Conservation (phyloP, 139 green algal species). For the Limnomonas spitsbergensis region DNA sequence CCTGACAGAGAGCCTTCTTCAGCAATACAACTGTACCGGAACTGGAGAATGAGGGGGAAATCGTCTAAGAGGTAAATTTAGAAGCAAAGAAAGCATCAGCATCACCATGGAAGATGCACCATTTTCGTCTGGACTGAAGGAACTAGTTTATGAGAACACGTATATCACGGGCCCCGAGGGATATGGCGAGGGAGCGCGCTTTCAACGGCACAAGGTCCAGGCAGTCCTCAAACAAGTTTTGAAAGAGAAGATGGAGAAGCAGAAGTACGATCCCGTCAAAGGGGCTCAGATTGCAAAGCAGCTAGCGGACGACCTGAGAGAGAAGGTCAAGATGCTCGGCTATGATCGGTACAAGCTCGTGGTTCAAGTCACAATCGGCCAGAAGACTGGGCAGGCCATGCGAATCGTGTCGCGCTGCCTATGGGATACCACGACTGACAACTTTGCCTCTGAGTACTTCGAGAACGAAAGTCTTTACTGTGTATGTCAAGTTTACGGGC, state of each 20-base stretch:
- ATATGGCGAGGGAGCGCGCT: conserved; percentile 55
- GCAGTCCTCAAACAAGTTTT: conserved; percentile 63
- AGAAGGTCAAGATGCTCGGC: conserved; percentile 76
- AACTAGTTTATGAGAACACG: conserved; percentile 78
- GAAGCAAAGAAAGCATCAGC: no score
- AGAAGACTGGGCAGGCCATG: conserved; percentile 82
- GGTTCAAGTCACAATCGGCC: conserved; percentile 72
- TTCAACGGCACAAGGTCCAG: conserved; percentile 61
- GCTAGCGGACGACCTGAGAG: conserved; percentile 65
- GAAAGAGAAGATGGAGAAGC: conserved; percentile 65
- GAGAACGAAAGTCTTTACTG: conserved; percentile 81
- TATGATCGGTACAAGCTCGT: conserved; percentile 84
- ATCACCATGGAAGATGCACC: conserved; percentile 34
- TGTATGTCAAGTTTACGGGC: conserved; percentile 69
- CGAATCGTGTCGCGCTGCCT: conserved; percentile 76
- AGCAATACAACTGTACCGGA: no score
- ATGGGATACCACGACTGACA: conserved; percentile 77
- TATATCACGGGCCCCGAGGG: conserved; percentile 66
- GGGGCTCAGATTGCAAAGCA: conserved; percentile 71
- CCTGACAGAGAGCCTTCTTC: no score
- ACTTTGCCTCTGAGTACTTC: conserved; percentile 69
- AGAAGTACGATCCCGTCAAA: conserved; percentile 82
- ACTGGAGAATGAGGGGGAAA: no score
- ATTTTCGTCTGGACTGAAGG: conserved; percentile 29
- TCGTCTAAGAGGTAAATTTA: no score